Evolutionary conservation across 148 eudicot species (phyloP).

Genomic region (Oxyria digyna): DNA sequence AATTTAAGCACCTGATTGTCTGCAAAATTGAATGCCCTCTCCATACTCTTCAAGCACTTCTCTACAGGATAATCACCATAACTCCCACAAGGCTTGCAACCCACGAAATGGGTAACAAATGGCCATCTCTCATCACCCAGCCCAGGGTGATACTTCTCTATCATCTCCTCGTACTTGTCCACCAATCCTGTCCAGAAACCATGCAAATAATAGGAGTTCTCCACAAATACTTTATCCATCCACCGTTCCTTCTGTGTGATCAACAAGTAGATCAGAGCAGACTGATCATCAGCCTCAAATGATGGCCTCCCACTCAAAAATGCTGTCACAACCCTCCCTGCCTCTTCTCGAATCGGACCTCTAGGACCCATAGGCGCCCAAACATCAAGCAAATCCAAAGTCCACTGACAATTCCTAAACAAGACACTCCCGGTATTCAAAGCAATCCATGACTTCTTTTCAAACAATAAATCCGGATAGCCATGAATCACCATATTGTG

Average conservation of each 20-base stretch:
- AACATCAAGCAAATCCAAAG: slow-evolving; percentile 67
- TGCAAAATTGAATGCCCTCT: slow-evolving; percentile 87
- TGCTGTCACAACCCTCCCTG: slow-evolving; percentile 51
- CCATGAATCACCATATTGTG: slow-evolving; percentile 70
- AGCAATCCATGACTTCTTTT: slow-evolving; percentile 77
- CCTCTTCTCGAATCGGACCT: slow-evolving; percentile 62
- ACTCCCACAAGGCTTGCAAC: slow-evolving; percentile 94
- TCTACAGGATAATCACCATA: slow-evolving; percentile 77
- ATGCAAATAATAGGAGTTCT: slow-evolving; percentile 72
- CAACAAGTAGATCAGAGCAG: slow-evolving; percentile 66
- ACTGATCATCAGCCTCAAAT: slow-evolving; percentile 82
- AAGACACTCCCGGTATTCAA: slow-evolving; percentile 80
- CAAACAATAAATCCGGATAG: slow-evolving; percentile 58
- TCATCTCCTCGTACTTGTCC: slow-evolving; percentile 72
- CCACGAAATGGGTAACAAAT: slow-evolving; percentile 79
- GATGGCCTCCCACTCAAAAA: slow-evolving; percentile 65
- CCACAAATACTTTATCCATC: slow-evolving; percentile 69
- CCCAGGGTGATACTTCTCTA: slow-evolving; percentile 68
- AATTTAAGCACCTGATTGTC: slow-evolving; percentile 81
- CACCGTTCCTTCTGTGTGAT: slow-evolving; percentile 43
- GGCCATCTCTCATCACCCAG: slow-evolving; percentile 95
- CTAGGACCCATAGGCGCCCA: slow-evolving; percentile 94
- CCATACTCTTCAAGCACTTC: slow-evolving; percentile 89
- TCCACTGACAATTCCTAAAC: slow-evolving; percentile 82
- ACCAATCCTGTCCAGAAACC: slow-evolving; percentile 87